These are phyloP conservation scores for Onygenales sp. DNA, from an alignment of 2,329 filamentous ascomycete species.

Conservation along the genomic window DNA sequence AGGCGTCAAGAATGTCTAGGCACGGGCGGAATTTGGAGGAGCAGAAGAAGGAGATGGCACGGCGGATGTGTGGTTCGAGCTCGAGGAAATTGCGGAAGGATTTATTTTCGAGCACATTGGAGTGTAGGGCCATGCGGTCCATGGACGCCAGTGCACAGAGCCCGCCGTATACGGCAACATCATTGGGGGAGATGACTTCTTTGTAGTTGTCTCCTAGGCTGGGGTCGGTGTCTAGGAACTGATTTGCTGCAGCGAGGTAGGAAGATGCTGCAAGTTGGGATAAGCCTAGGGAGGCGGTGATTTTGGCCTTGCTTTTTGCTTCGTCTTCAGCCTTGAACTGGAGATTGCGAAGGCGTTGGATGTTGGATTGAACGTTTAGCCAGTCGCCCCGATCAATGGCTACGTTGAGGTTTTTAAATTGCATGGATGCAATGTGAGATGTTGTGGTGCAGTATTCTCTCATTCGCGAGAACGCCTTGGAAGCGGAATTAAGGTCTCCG, in stretches of 20 bases:
- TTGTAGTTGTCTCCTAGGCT: slow-evolving; percentile 51
- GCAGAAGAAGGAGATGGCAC: slow-evolving; percentile 81
- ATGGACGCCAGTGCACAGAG: slow-evolving; percentile 85
- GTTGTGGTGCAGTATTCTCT: slow-evolving; percentile 77
- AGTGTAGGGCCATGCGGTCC: slow-evolving; percentile 66
- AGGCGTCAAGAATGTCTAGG: slow-evolving; percentile 69
- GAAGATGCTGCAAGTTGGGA: slow-evolving; percentile 47
- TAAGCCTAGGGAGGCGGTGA: slow-evolving; percentile 54
- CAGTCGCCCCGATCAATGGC: slow-evolving; percentile 71
- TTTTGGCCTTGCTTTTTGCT: slow-evolving; percentile 53
- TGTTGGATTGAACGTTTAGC: slow-evolving; percentile 54
- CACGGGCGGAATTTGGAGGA: slow-evolving; percentile 83
- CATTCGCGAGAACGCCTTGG: slow-evolving; percentile 76
- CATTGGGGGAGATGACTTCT: slow-evolving; percentile 69
- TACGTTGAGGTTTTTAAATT: slow-evolving; percentile 67
- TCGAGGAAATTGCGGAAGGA: slow-evolving; percentile 82
- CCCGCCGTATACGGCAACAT: slow-evolving; percentile 85
- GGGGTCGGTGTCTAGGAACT: slow-evolving; percentile 58
- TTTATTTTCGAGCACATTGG: slow-evolving; percentile 65
- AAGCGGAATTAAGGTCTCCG: slow-evolving; percentile 63
- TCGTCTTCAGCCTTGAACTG: slow-evolving; percentile 49
- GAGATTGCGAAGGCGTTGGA: slow-evolving; percentile 46
- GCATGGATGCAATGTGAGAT: slow-evolving; percentile 75
- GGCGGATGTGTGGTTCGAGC: slow-evolving; percentile 85
- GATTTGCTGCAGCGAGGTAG: slow-evolving; percentile 58